Evolutionary conservation across 1,139 yeast genomes (phyloP).

Genomic region (Ogataea hybrid): DNA sequence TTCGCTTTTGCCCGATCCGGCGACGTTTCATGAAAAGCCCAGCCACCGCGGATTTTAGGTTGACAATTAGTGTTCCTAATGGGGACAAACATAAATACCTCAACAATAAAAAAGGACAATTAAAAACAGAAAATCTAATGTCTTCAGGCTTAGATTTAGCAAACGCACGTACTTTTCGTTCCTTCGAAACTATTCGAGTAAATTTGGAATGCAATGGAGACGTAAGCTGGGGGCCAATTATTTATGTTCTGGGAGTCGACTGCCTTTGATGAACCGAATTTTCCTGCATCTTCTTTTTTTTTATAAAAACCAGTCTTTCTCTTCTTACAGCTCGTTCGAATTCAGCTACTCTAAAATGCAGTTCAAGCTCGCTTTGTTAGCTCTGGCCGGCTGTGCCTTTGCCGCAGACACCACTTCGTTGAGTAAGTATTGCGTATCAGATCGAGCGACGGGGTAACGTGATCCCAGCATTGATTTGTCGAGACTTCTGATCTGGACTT

Average conservation of each 20-base stretch:
- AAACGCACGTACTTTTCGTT: conserved; percentile 4
- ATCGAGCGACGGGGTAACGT: conserved; percentile 8
- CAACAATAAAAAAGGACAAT: conserved; percentile 3
- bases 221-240: conserved; percentile 6
- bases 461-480: not conserved
- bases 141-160: conserved; percentile 3
- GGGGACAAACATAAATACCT: conserved; percentile 7
- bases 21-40: conserved; percentile 1
- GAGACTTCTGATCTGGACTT: conserved; percentile 1
- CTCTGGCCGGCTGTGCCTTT: conserved; percentile 28
- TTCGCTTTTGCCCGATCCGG: conserved; percentile 5
- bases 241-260: conserved; percentile 6
- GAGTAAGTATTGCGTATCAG: conserved; percentile 41
- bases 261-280: conserved; percentile 1
- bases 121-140: conserved; percentile 1
- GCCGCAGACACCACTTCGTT: conserved; percentile 35
- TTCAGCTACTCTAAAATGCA: conserved; percentile 20
- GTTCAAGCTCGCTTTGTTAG: conserved; percentile 26
- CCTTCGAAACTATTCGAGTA: not conserved
- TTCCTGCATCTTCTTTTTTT: conserved; percentile 7
- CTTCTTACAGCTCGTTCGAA: conserved; percentile 3
- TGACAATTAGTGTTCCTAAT: conserved; percentile 1
- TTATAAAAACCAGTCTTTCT: conserved; percentile 10
- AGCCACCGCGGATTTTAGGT: conserved; percentile 6
- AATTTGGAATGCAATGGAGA: conserved; percentile 2